A percentile compares a stretch with the other conserved stretches of the same genome.
Evolutionary conservation across 495 filamentous ascomycete genomes (phyloP).

Genomic region (Sporormia fimetaria): DNA sequence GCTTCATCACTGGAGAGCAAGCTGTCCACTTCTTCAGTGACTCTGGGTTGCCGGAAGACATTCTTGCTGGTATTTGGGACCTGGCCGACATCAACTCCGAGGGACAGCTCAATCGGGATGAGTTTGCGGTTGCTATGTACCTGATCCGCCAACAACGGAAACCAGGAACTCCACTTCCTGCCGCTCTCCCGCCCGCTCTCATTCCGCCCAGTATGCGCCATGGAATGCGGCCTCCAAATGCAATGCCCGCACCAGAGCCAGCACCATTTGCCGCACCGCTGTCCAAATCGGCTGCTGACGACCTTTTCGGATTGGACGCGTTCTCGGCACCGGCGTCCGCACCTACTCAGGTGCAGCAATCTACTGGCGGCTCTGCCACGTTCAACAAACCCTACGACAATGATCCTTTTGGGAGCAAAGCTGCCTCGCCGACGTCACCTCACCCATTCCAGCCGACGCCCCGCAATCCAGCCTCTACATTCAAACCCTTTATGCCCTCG

Average conservation of each 20-base stretch:
- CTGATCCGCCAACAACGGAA: conserved; percentile 81
- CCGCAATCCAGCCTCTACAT: conserved; percentile 42
- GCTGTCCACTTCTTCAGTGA: conserved; percentile 92
- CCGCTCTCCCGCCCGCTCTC: conserved; percentile 63
- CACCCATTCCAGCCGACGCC: conserved; percentile 30
- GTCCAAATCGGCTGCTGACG: conserved; percentile 72
- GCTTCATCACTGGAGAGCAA: conserved; percentile 83
- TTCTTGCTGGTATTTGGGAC: conserved; percentile 94
- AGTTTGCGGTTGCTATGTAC: conserved; percentile 97
- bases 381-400: conserved; percentile 36
- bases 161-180: conserved; percentile 51
- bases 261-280: conserved; percentile 37
- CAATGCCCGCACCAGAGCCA: conserved; percentile 32
- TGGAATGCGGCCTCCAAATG: conserved; percentile 42
- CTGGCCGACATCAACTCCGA: conserved; percentile 87
- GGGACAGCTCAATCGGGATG: conserved; percentile 72
- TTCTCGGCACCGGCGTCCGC: conserved; percentile 43
- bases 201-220: conserved; percentile 82
- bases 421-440: conserved; percentile 41
- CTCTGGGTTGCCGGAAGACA: conserved; percentile 79
- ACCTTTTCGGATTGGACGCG: conserved; percentile 81
- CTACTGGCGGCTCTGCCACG: conserved; percentile 56
- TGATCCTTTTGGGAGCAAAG: conserved; percentile 48
- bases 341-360: conserved; percentile 50
- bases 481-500: conserved; percentile 84